Conservation (phyloP, 768 basidiomycete genomes). For the Naganishia randhawae region DNA sequence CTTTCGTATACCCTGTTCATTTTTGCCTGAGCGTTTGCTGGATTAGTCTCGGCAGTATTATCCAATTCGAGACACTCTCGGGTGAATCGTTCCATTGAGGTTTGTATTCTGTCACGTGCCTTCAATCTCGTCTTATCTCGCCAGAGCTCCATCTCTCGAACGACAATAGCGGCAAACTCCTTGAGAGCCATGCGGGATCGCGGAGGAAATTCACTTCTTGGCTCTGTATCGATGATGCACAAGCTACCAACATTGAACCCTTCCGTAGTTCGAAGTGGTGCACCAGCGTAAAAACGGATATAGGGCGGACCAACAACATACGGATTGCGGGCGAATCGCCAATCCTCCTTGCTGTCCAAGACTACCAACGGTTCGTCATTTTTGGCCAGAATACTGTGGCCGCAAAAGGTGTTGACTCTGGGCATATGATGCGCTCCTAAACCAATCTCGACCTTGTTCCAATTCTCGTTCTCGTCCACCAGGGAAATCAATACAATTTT, state of each 20-base stretch:
- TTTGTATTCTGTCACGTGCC: constrained; percentile 55
- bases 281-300: constrained; percentile 86
- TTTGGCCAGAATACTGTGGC: constrained; percentile 73
- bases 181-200: constrained; percentile 86
- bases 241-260: constrained; percentile 83
- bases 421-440: constrained; percentile 54
- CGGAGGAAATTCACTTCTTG: constrained; percentile 78
- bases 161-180: constrained; percentile 88
- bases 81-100: constrained; percentile 92
- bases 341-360: constrained; percentile 72
- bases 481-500: constrained; percentile 78
- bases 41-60: constrained; percentile 54
- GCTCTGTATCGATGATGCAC: constrained; percentile 77
- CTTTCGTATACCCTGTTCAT: constrained; percentile 89
- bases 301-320: constrained; percentile 63
- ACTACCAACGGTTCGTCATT: constrained; percentile 79
- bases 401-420: constrained; percentile 71
- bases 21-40: constrained; percentile 51
- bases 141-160: constrained; percentile 96
- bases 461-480: constrained; percentile 79
- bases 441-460: constrained; percentile 81
- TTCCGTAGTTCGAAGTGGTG: constrained; percentile 80
- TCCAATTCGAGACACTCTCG: constrained; percentile 92
- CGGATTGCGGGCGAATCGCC: constrained; percentile 83
- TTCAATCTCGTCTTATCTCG: constrained; percentile 61